Conservation (phyloP, 306 rosid species). For the Canavalia gladiata region DNA sequence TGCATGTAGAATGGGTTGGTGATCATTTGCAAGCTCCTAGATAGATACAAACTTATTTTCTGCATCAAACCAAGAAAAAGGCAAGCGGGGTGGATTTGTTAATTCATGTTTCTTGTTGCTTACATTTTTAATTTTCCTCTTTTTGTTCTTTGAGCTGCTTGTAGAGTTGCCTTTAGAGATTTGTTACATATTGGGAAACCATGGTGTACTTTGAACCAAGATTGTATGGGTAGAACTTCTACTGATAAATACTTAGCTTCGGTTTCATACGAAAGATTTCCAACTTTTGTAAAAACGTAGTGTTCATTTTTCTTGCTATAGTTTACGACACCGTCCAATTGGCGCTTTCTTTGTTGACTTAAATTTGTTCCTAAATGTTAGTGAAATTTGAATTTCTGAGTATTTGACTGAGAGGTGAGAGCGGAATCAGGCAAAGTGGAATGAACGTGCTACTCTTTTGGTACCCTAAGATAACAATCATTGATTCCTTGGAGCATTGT, state of each 20-base stretch:
- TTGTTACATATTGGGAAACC: slow-evolving; percentile 64
- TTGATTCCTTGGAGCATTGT: background rate
- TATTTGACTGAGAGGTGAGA: background rate
- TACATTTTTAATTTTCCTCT: slow-evolving; percentile 55
- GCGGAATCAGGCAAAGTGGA: background rate
- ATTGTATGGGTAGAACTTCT: slow-evolving; percentile 50
- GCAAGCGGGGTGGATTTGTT: slow-evolving; percentile 69
- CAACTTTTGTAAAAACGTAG: slow-evolving; percentile 51
- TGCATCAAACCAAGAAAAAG: slow-evolving; percentile 46
- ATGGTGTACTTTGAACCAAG: slow-evolving; percentile 55
- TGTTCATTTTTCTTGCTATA: slow-evolving; percentile 34
- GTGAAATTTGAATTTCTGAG: slow-evolving; percentile 11
- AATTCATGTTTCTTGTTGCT: slow-evolving; percentile 69
- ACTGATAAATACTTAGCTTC: slow-evolving; percentile 45
- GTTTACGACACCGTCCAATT: slow-evolving; percentile 4
- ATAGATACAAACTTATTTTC: slow-evolving; percentile 45
- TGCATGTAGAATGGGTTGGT: slow-evolving; percentile 43
- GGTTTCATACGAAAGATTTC: slow-evolving; percentile 51
- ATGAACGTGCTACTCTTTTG: background rate
- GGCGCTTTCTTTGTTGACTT: slow-evolving; percentile 36
- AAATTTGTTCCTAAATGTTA: background rate
- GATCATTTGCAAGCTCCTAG: slow-evolving; percentile 50
- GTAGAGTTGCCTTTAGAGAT: slow-evolving; percentile 74
- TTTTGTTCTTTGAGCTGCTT: slow-evolving; percentile 46
- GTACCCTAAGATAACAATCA: background rate